phyloP scores from a whole-genome alignment of 2,329 filamentous ascomycete species.

The Diaporthe sp. region DNA sequence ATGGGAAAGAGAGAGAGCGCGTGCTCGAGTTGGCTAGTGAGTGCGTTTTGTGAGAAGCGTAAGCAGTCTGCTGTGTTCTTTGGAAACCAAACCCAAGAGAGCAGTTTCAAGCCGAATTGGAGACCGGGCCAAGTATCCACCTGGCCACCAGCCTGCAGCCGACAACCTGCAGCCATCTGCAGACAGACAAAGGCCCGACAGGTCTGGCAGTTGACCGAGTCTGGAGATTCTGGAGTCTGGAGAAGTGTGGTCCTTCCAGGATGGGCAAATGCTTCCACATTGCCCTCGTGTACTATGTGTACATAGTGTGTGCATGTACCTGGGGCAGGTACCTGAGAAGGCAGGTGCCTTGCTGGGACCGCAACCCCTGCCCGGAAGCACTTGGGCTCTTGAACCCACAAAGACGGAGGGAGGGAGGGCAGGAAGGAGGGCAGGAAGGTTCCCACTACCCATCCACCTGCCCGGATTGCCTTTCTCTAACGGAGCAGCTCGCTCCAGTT shows the following conservation, averaged over 20 bases:
- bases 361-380: not conserved
- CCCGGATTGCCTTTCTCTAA: constrained; percentile 17
- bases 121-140: not conserved
- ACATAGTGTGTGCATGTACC: not conserved
- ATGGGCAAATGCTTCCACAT: not conserved
- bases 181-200: constrained; percentile 9
- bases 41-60: not conserved
- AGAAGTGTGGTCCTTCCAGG: not conserved
- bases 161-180: constrained; percentile 4
- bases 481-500: constrained; percentile 23
- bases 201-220: constrained; percentile 6
- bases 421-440: not conserved
- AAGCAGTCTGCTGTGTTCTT: not conserved
- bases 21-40: not conserved
- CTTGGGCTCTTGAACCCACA: not conserved
- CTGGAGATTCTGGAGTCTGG: not conserved
- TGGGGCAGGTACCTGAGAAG: not conserved
- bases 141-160: constrained; percentile 14
- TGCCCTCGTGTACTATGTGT: not conserved
- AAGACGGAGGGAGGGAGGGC: constrained; percentile 16
- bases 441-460: constrained; percentile 1
- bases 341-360: too few relatives aligned
- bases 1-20: not conserved
- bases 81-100: constrained; percentile 13
- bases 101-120: constrained; percentile 15